phyloP scores from a whole-genome alignment of 2,329 filamentous ascomycete genomes.

The Alternaria sp. region DNA sequence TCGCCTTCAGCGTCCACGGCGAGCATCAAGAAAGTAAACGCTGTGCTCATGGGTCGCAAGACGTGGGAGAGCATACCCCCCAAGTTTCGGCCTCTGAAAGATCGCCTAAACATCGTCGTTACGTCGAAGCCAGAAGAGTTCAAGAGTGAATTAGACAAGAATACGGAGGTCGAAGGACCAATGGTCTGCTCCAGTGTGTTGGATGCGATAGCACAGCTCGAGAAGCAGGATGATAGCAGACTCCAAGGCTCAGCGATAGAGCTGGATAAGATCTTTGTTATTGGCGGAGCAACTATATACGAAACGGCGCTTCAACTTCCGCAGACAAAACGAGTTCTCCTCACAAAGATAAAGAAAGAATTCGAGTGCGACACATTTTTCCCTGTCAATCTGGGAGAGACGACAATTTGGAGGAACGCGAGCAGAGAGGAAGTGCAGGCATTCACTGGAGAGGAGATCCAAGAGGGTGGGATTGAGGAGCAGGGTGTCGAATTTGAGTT shows the following conservation, averaged over 20 bases:
- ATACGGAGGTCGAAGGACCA: slow-evolving; percentile 44
- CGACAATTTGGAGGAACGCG: slow-evolving; percentile 61
- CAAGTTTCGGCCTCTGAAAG: slow-evolving; percentile 78
- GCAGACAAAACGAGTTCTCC: slow-evolving; percentile 67
- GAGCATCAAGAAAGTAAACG: slow-evolving; percentile 50
- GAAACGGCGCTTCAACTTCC: slow-evolving; percentile 66
- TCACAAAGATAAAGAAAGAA: slow-evolving; percentile 72
- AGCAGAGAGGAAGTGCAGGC: slow-evolving; percentile 61
- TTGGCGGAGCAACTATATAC: slow-evolving; percentile 91
- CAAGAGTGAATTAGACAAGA: slow-evolving; percentile 12
- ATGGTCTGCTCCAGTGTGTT: slow-evolving; percentile 64
- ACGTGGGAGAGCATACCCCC: slow-evolving; percentile 91
- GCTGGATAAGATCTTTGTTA: slow-evolving; percentile 70
- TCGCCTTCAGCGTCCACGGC: slow-evolving; percentile 33
- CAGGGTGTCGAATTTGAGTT: slow-evolving; percentile 71
- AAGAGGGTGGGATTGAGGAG: slow-evolving; percentile 66
- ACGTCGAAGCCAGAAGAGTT: slow-evolving; percentile 55
- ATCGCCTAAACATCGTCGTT: slow-evolving; percentile 82
- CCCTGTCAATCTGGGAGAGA: slow-evolving; percentile 61
- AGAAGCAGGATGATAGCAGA: slow-evolving; percentile 1
- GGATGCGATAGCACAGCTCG: slow-evolving; percentile 17
- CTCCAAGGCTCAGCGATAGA: not conserved
- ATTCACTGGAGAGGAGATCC: slow-evolving; percentile 71
- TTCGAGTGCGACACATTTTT: slow-evolving; percentile 82
- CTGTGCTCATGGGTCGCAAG: slow-evolving; percentile 96